Evolutionary conservation across 1,139 yeast genomes (phyloP).

Genomic region (Candida sanyaensis): DNA sequence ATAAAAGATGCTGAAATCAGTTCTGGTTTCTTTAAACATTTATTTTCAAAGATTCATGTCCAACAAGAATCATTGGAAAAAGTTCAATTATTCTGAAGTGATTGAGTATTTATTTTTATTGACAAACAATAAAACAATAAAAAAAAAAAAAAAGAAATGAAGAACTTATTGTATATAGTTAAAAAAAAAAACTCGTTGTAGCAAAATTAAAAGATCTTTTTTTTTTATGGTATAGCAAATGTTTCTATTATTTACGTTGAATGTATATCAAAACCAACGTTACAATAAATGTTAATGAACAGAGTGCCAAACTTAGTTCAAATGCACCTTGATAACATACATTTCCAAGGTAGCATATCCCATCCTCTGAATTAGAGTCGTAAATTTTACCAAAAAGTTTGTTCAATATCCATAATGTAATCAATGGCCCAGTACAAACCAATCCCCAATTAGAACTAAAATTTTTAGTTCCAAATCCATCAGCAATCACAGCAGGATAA

Average conservation of each 20-base stretch:
- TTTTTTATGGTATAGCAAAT: background rate
- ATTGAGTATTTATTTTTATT: constrained; percentile 22
- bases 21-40: constrained; percentile 55
- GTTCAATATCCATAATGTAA: constrained; percentile 36
- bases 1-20: constrained; percentile 63
- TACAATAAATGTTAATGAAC: constrained; percentile 23
- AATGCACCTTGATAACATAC: constrained; percentile 40
- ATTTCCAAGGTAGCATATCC: constrained; percentile 38
- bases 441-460: constrained; percentile 51
- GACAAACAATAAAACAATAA: background rate
- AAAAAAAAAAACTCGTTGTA: background rate
- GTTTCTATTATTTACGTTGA: constrained; percentile 21
- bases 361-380: constrained; percentile 35
- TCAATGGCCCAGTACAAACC: constrained; percentile 44
- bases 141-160: constrained; percentile 26
- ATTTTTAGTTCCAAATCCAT: constrained; percentile 40
- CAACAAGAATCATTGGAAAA: constrained; percentile 50
- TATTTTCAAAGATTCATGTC: constrained; percentile 17
- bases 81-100: constrained; percentile 55
- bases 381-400: constrained; percentile 43
- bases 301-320: constrained; percentile 28
- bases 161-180: constrained; percentile 2
- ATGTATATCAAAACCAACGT: constrained; percentile 25
- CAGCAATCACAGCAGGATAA: constrained; percentile 51
- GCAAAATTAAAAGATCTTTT: background rate